Base-by-base conservation (phyloP, 768 basidiomycete species). In the Pluteus cervinus region DNA sequence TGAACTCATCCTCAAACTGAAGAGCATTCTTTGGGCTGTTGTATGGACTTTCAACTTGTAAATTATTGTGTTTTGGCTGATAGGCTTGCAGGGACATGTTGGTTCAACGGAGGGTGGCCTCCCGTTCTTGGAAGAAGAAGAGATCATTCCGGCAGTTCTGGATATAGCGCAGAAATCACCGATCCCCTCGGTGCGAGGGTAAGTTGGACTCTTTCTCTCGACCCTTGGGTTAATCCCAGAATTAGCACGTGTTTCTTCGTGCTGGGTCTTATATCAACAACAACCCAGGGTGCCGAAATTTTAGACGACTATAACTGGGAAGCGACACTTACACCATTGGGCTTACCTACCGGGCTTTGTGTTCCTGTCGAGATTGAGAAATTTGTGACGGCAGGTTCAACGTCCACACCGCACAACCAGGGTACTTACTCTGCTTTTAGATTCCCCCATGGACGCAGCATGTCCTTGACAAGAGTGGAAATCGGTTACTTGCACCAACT, bases 1-100 rank as follows among this genome's bases (percentile, higher is more conserved):
- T 9, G 87, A 86, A 26, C 68, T 96, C 24, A 85, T 97, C 33
- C 65, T 83, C 51, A 92, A 88, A 57, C 59, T 99, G 29, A 98
- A 99, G 62, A 94, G 91, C 52, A 86, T 92, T 10, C 66, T 98
- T 1, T 99, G 96, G 96, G 91, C 91, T 4, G 85, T 98, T 39
- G 94, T 97, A 57, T 50, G 87, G 73, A 10, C 43, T 16, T 21
- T 20, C 29, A 37, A 12, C 18, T 1, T 17, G 22, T 24, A 1
- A 6, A 40, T 34, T 18, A 11, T n/a, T 20, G 8, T 18, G 15
- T 34, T 12, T 14, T 36, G 25, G 38, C 37, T 18, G 36, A 37
- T 25, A 23, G 7, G 38, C 5, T 10, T 24, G 16, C 46, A 98
- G 94, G 96, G 96, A 3, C 92, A 93, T 54, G 84, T 98, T 35